Evolutionary conservation across 495 filamentous ascomycete species (phyloP), one percentile per base, ranked within the genome.

Genomic region (Oidiodendron maius): DNA sequence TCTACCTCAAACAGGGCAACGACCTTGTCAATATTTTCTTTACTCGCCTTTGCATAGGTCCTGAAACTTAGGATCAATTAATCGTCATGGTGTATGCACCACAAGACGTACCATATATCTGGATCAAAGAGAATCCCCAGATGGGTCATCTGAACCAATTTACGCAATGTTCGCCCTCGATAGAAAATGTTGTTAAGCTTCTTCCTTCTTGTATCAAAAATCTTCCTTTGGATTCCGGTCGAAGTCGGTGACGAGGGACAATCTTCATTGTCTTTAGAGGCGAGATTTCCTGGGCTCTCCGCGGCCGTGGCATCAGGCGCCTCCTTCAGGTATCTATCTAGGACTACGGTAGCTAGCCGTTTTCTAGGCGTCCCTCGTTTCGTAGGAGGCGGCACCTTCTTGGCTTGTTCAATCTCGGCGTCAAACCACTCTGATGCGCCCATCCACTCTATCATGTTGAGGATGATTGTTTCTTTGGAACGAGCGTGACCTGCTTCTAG

Each of bases 51-150:
- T 23, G 21, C 17, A 52, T 52, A 51, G 48, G n/a, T 28, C 40
- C 28, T 51, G 34, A 40, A 25, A 51, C n/a, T 51, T 28, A 51
- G 45, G 28, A 18, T 51, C 17, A 51, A 51, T 51, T n/a, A 51
- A 43, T 12, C 45, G 37, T 38, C 8, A 51, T 37, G 28, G 45
- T 36, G 12, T 20, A 51, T 32, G 18, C 17, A 51, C 45, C 15
- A 42, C 24, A 51, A 20, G 48, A 51, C 40, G 17, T 44, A 51
- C 40, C 40, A 44, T 44, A 51, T 51, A 51, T 51, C 17, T 44
- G 22, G 28, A 51, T 51, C 40, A 30, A 51, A 51, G 12, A 51
- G 48, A 44, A 51, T 51, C 40, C 40, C 26, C 17, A 51, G 40
- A 38, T 16, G 26, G 20, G 46, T 50, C 26, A 50, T 50, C 15